Conservation (phyloP, 768 basidiomycete genomes). For the Cubamyces sp. region DNA sequence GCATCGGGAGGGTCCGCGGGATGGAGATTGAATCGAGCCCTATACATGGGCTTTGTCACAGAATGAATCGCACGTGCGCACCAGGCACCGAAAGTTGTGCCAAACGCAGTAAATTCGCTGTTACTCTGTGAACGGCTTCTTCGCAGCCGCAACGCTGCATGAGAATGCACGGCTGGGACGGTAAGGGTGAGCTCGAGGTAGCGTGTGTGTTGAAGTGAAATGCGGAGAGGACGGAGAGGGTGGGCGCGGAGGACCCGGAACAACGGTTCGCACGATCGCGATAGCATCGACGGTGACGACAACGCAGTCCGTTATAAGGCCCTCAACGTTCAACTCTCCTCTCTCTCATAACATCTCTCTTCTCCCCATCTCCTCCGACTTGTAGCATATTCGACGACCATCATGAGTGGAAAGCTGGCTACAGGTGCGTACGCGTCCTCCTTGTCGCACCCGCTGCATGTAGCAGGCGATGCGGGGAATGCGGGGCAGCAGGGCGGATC, state of each 20-base stretch:
- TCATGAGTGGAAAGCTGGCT: slow-evolving; percentile 68
- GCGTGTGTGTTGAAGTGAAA: not conserved
- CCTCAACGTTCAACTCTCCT: not conserved
- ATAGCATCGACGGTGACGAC: slow-evolving; percentile 26
- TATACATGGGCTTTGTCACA: too few relatives aligned
- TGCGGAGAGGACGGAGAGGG: slow-evolving; percentile 11
- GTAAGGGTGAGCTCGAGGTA: not conserved
- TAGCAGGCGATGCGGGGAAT: not conserved
- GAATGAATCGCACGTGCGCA: not conserved
- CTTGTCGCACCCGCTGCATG: not conserved
- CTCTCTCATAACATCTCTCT: not conserved
- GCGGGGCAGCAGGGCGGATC: slow-evolving; percentile 1
- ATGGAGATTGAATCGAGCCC: too few relatives aligned
- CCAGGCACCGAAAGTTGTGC: not conserved
- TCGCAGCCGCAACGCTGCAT: not conserved
- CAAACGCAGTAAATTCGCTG: slow-evolving; percentile 5
- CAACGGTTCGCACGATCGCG: slow-evolving; percentile 21
- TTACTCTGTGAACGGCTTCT: not conserved
- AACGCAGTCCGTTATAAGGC: slow-evolving; percentile 21
- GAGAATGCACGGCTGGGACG: not conserved
- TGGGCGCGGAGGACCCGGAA: slow-evolving; percentile 14
- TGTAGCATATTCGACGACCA: slow-evolving; percentile 16
- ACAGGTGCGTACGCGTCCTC: slow-evolving; percentile 47
- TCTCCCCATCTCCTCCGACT: not conserved
- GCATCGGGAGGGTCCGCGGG: too few relatives aligned